phyloP scores from a whole-genome alignment of 148 eudicot genomes.

The Heliamphora exappendiculata region DNA sequence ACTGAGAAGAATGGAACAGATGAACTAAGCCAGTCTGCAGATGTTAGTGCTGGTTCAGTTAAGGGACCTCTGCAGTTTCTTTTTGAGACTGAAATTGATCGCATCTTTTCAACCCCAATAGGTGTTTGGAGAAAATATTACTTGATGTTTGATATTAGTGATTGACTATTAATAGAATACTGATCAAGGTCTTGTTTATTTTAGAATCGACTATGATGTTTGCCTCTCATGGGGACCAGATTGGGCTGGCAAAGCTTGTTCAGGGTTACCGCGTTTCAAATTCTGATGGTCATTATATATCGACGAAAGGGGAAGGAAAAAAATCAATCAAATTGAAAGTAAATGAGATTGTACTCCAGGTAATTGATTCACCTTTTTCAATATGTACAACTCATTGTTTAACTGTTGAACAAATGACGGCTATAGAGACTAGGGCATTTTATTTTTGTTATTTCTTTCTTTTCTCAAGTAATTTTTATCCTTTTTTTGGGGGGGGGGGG shows the following conservation, averaged over 20 bases:
- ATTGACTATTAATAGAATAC: slow-evolving; percentile 7
- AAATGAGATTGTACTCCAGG: slow-evolving; percentile 92
- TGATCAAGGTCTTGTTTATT: slow-evolving; percentile 27
- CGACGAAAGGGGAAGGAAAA: slow-evolving; percentile 79
- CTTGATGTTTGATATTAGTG: neutral
- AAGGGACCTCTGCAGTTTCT: slow-evolving; percentile 90
- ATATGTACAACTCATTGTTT: slow-evolving; percentile 2
- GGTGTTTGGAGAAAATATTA: slow-evolving; percentile 37
- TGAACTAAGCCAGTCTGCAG: slow-evolving; percentile 57
- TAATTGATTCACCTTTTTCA: slow-evolving; percentile 22
- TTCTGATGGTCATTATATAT: slow-evolving; percentile 72
- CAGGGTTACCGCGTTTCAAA: slow-evolving; percentile 75
- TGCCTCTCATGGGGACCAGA: slow-evolving; percentile 87
- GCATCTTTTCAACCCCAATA: slow-evolving; percentile 93
- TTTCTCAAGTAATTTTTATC: too few species aligned
- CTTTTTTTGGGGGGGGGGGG: too few species aligned
- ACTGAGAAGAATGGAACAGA: slow-evolving; percentile 49
- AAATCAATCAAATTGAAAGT: slow-evolving; percentile 73
- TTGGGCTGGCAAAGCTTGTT: slow-evolving; percentile 82
- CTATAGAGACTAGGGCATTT: neutral
- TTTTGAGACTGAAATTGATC: slow-evolving; percentile 90
- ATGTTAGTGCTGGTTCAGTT: slow-evolving; percentile 40
- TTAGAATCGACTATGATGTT: slow-evolving; percentile 83
- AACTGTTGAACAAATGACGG: neutral
- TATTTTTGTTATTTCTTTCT: too few species aligned